Evolutionary conservation across 495 filamentous ascomycete genomes (phyloP), one percentile per base, ranked within the genome.

Genomic region (Penicillium daleae): DNA sequence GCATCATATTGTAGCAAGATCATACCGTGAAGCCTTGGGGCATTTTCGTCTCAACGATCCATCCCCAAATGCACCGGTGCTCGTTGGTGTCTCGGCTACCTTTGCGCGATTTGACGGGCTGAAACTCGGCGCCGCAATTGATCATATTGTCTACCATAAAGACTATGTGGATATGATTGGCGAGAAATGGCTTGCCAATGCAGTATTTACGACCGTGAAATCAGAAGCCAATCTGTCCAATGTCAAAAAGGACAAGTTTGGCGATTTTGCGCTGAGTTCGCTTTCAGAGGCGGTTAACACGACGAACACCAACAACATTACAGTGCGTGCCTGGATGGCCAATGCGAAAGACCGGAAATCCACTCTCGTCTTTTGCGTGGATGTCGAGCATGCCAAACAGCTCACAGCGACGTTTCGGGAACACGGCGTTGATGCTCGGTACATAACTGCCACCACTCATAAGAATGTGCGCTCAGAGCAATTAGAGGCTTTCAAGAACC

Each of bases 161-260:
- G 93, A 97, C 70, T 99, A 96, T 66, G 83, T 98, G 57, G 93
- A 97, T 65, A 97, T 98, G 93, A 98, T 98, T 59, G 85, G 84
- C 27, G 91, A 96, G 21, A 91, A 93, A 35, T 89, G 85, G 85
- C 83, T 99, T 29, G 85, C 92, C 0, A 82, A 95, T 68, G 92
- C 94, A 4, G 78, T 93, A 15, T 99, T 99, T 74, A 98, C 95
- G 0, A 99, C 95, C 0, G 93, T 98, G 35, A 82, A 89, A 66
- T 90, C 92, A 0, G 87, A 85, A 19, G 91, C 86, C 6, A 89
- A 98, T 75, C 73, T 98, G 31, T 87, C 87, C 0, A 71, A 76
- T 9, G 90, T 97, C 57, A 80, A 79, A 33, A 82, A 83, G 50
- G 84, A 84, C 21, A 77, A 76, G 1, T 87, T 82, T 61, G 93